Evolutionary conservation across 1,139 yeast species (phyloP), one percentile per base, ranked within the genome.

Genomic region (Scheffersomyces stambukii): DNA sequence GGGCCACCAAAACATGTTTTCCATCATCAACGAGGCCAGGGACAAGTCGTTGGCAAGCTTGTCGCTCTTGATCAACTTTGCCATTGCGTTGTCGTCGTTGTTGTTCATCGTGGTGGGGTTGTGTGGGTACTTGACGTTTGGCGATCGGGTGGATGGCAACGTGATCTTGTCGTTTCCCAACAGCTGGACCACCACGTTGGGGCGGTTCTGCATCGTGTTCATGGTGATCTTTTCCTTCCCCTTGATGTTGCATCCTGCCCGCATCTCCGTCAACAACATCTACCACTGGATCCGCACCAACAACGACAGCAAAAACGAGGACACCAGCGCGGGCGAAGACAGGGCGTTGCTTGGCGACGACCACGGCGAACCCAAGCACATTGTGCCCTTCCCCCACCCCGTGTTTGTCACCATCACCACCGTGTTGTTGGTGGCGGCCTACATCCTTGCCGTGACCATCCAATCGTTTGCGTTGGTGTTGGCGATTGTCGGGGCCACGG

Each of bases 211-310:
- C 21, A 74, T 91, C 37, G 93, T 84, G 1, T 62, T 83, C 23
- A 77, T 91, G 81, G 94, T 93, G 23, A 60, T 84, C 8, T 73
- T 91, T 38, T 83, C 95, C 6, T 91, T 81, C 60, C 98, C 98
- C 12, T 67, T 91, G 42, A 83, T 89, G 81, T 75, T 86, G 48
- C 95, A 89, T 52, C 98, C 98, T 1, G 84, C 95, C 27, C 66
- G 98, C 33, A 79, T 85, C 16, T 84, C 96, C 1, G 64, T 81
- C 18, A 82, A 85, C 52, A 86, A 89, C 54, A 75, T 89, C 40
- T 57, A 71, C 31, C 72, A 71, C 46, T 80, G 83, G 74, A 27
- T 70, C 12, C 20, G 24, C 10, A 28, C 25, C 21, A 34, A 35
- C 13, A 14, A 31, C 7, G 18, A 15, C 8, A 25, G 25, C 11